Percentiles rank a stretch among this genome's conserved stretches.
Conservation (phyloP, 768 basidiomycete genomes). For the Suillus variegatus region DNA sequence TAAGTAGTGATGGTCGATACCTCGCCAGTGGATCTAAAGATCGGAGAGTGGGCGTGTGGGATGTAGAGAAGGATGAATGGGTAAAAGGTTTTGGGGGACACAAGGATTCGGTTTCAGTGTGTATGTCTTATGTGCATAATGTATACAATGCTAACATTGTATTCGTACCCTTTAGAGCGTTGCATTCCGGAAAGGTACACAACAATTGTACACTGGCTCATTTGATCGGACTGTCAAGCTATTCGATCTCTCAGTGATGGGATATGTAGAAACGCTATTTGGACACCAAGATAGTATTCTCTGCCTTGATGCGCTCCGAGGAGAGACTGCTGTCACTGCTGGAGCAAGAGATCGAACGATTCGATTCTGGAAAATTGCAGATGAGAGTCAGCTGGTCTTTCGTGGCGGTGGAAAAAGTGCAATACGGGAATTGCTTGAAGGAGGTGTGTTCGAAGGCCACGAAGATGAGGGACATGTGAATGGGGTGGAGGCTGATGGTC, state of each 20-base stretch:
- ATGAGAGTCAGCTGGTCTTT: slow-evolving; percentile 95
- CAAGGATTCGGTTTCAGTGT: slow-evolving; percentile 66
- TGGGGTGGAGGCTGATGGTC: slow-evolving; percentile 33
- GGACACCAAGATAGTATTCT: slow-evolving; percentile 93
- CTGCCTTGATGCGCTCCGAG: slow-evolving; percentile 75
- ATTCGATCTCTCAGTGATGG: slow-evolving; percentile 81
- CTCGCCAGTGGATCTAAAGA: slow-evolving; percentile 90
- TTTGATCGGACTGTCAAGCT: slow-evolving; percentile 90
- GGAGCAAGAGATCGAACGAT: slow-evolving; percentile 91
- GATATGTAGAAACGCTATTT: slow-evolving; percentile 94
- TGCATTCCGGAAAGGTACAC: slow-evolving; percentile 75
- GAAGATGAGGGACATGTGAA: slow-evolving; percentile 51
- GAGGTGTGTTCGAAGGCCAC: slow-evolving; percentile 60
- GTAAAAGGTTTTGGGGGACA: slow-evolving; percentile 80
- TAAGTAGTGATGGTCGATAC: slow-evolving; percentile 83
- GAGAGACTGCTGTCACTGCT: slow-evolving; percentile 82
- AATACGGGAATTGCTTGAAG: slow-evolving; percentile 79
- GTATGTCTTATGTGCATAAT: slow-evolving; percentile 30
- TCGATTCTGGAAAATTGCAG: slow-evolving; percentile 95
- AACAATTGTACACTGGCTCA: slow-evolving; percentile 69
- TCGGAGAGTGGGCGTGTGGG: slow-evolving; percentile 83
- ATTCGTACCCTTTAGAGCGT: slow-evolving; percentile 46
- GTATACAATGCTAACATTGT: slow-evolving; percentile 39
- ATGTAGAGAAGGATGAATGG: slow-evolving; percentile 74
- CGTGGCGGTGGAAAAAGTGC: slow-evolving; percentile 90